phyloP scores from a whole-genome alignment of 2,329 filamentous ascomycete genomes.

The Alternaria triticina region DNA sequence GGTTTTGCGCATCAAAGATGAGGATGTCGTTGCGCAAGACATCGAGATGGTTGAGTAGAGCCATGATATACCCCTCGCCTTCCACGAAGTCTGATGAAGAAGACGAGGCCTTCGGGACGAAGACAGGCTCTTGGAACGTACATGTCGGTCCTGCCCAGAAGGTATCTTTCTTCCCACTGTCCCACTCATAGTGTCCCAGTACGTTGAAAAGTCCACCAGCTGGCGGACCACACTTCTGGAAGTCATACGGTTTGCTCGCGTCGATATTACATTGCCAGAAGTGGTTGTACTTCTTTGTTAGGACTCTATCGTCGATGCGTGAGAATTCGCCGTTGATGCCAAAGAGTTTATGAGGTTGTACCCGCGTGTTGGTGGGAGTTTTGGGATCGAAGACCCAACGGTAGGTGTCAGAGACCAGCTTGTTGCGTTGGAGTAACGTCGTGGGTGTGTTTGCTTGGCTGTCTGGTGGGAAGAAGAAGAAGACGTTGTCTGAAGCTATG shows the following conservation, averaged over 20 bases:
- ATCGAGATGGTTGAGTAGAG: slow-evolving; percentile 51
- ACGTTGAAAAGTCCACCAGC: slow-evolving; percentile 43
- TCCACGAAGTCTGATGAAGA: slow-evolving; percentile 42
- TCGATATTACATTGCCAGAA: slow-evolving; percentile 53
- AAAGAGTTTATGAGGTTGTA: slow-evolving; percentile 39
- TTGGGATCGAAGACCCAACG: slow-evolving; percentile 52
- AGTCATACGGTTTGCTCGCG: slow-evolving; percentile 36
- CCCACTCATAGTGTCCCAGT: slow-evolving; percentile 43
- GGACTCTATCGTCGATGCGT: slow-evolving; percentile 54
- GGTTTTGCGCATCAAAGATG: slow-evolving; percentile 51
- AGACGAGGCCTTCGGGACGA: slow-evolving; percentile 54
- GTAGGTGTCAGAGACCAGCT: slow-evolving; percentile 46
- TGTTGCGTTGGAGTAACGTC: slow-evolving; percentile 50
- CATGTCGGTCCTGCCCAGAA: slow-evolving; percentile 48
- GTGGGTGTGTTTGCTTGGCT: slow-evolving; percentile 35
- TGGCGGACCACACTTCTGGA: slow-evolving; percentile 39
- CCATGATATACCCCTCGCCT: slow-evolving; percentile 59
- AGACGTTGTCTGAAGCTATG: slow-evolving; percentile 52
- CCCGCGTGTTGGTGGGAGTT: slow-evolving; percentile 33
- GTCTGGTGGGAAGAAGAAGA: slow-evolving; percentile 52
- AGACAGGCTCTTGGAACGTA: slow-evolving; percentile 62
- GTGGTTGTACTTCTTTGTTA: slow-evolving; percentile 48
- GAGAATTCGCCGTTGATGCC: slow-evolving; percentile 54
- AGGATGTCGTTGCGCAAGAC: slow-evolving; percentile 51
- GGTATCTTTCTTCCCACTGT: slow-evolving; percentile 38